Evolutionary conservation across 2,329 filamentous ascomycete genomes (phyloP).

Genomic region (Lojkania enalia): DNA sequence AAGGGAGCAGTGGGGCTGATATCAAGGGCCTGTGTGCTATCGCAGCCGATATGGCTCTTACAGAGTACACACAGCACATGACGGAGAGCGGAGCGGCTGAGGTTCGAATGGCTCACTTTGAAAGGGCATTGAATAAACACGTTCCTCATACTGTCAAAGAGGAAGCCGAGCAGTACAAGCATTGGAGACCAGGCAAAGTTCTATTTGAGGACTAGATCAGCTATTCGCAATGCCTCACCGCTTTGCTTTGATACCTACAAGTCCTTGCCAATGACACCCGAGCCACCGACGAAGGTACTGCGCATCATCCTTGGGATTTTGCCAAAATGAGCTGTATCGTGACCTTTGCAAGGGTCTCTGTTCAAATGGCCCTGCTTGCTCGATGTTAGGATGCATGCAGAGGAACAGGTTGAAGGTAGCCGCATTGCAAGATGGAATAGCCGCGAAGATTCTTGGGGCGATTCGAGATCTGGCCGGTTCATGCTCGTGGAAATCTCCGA

Average conservation of each 20-base stretch:
- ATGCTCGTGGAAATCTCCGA: slow-evolving; percentile 12
- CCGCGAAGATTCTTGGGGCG: slow-evolving; percentile 7
- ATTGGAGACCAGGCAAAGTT: slow-evolving; percentile 43
- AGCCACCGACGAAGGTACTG: too few species aligned
- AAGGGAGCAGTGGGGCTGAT: slow-evolving; percentile 86
- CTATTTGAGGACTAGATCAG: too few species aligned
- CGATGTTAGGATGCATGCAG: slow-evolving; percentile 6
- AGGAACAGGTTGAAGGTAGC: slow-evolving; percentile 7
- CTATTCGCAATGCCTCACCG: neutral
- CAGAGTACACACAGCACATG: slow-evolving; percentile 29
- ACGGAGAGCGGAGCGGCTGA: slow-evolving; percentile 23
- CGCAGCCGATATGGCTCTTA: slow-evolving; percentile 43
- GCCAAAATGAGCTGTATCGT: too few species aligned
- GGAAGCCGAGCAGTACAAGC: slow-evolving; percentile 50
- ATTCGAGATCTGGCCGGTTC: slow-evolving; percentile 6
- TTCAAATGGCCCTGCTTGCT: too few species aligned
- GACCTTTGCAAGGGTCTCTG: too few species aligned
- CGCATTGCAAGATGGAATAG: slow-evolving; percentile 16
- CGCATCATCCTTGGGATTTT: too few species aligned
- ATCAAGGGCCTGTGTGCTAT: slow-evolving; percentile 62
- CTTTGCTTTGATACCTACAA: too few species aligned
- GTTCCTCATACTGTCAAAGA: slow-evolving; percentile 47
- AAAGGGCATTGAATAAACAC: slow-evolving; percentile 48
- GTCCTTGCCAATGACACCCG: too few species aligned
- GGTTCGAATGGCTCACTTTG: slow-evolving; percentile 53